Percentiles rank a stretch among this genome's conserved stretches.
phyloP scores from a whole-genome alignment of 805 yeast genomes.

The Barnettozyma wickerhamii region DNA sequence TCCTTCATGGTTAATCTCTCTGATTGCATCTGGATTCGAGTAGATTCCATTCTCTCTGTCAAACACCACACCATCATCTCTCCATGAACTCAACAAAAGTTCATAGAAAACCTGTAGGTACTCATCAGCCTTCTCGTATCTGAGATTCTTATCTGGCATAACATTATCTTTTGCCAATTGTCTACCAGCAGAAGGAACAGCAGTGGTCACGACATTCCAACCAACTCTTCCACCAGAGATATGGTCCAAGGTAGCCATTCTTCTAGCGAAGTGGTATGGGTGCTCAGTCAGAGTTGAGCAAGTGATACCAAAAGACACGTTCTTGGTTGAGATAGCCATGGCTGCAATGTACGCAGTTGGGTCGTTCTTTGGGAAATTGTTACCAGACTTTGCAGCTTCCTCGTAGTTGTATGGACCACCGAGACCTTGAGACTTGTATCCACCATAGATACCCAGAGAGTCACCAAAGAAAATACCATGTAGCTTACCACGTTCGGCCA shows the following conservation, averaged over 20 bases:
- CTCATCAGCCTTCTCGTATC: slow-evolving; percentile 38
- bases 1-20: slow-evolving; percentile 29
- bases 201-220: slow-evolving; percentile 42
- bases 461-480: slow-evolving; percentile 35
- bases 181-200: slow-evolving; percentile 38
- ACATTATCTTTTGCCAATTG: slow-evolving; percentile 31
- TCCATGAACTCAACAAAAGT: slow-evolving; percentile 37
- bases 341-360: slow-evolving; percentile 31
- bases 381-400: slow-evolving; percentile 22
- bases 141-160: slow-evolving; percentile 35
- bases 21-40: slow-evolving; percentile 31
- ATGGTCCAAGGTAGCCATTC: slow-evolving; percentile 31
- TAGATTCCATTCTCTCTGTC: slow-evolving; percentile 23
- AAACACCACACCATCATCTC: slow-evolving; percentile 29
- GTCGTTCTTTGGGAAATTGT: slow-evolving; percentile 15
- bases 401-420: slow-evolving; percentile 30
- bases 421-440: slow-evolving; percentile 24
- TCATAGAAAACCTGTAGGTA: slow-evolving; percentile 36
- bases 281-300: slow-evolving; percentile 38
- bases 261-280: slow-evolving; percentile 38
- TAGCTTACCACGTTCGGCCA: slow-evolving; percentile 33
- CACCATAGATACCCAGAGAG: slow-evolving; percentile 35
- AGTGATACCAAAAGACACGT: slow-evolving; percentile 36
- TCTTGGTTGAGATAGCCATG: slow-evolving; percentile 38
- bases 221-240: slow-evolving; percentile 37